phyloP scores from a whole-genome alignment of 1,139 yeast species.

The Lodderomyces metapsilosis region DNA sequence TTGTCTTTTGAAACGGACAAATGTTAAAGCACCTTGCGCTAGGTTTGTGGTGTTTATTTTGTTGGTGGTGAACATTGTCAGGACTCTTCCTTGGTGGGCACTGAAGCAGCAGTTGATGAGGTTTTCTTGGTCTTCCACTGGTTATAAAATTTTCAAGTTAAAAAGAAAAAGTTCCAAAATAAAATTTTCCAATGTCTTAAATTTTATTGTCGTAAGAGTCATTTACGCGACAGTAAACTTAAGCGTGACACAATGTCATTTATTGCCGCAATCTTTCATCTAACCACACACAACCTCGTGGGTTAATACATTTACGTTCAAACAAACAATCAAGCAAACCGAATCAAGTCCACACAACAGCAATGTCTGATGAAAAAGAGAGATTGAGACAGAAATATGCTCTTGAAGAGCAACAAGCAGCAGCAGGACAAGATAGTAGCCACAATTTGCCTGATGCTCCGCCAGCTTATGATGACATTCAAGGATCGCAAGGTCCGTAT shows the following conservation, averaged over 20 bases:
- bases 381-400: conserved; percentile 9
- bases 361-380: conserved; percentile 9
- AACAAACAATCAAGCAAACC: too few species aligned
- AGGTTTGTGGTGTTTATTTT: conserved; percentile 5
- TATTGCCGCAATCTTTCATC: too few species aligned
- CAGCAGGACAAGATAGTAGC: background rate
- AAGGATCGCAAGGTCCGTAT: conserved; percentile 10
- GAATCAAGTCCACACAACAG: background rate
- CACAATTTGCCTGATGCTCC: conserved; percentile 12
- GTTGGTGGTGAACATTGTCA: conserved; percentile 4
- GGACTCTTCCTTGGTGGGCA: too few species aligned
- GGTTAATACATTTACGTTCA: background rate
- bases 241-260: too few species aligned
- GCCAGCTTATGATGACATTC: conserved; percentile 15
- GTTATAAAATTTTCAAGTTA: background rate
- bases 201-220: too few species aligned
- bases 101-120: too few species aligned
- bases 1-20: conserved; percentile 40
- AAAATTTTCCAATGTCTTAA: too few species aligned
- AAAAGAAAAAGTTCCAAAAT: too few species aligned
- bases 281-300: too few species aligned
- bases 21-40: conserved; percentile 15
- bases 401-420: conserved; percentile 5
- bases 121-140: too few species aligned
- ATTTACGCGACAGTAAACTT: too few species aligned